phyloP scores from a whole-genome alignment of 306 rosid genomes.

The Vicia villosa region DNA sequence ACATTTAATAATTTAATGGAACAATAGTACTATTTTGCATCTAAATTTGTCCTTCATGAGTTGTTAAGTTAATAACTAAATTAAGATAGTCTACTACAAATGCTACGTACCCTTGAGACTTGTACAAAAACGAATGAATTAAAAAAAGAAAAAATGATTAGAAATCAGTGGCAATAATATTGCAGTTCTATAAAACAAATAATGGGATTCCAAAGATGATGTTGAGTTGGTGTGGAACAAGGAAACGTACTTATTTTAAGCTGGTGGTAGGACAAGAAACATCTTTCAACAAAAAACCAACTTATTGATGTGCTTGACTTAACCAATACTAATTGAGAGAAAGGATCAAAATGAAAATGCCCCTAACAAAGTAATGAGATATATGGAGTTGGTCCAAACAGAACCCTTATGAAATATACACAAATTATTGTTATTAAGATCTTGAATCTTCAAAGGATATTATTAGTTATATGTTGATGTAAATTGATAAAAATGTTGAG shows the following conservation, averaged over 20 bases:
- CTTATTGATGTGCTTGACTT: slow-evolving; percentile 16
- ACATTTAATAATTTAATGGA: too few relatives aligned
- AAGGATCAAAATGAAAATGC: slow-evolving; percentile 1
- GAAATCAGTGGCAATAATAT: slow-evolving; percentile 58
- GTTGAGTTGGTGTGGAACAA: slow-evolving; percentile 71
- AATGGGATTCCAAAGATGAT: slow-evolving; percentile 74
- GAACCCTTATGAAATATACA: neutral
- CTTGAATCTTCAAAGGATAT: neutral
- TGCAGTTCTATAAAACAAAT: slow-evolving; percentile 60
- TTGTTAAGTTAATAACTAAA: slow-evolving; percentile 17
- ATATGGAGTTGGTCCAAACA: slow-evolving; percentile 9
- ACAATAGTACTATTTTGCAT: neutral
- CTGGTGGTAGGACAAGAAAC: slow-evolving; percentile 48
- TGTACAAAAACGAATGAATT: slow-evolving; percentile 13
- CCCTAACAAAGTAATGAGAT: neutral
- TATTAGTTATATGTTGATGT: neutral
- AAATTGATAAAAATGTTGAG: too few relatives aligned
- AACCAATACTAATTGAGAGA: slow-evolving; percentile 5
- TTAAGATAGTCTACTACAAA: slow-evolving; percentile 19
- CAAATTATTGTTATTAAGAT: neutral
- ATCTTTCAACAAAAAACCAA: slow-evolving; percentile 40
- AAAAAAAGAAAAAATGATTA: slow-evolving; percentile 49
- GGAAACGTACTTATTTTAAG: slow-evolving; percentile 30
- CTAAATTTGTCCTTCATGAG: slow-evolving; percentile 43
- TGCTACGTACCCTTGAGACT: neutral